Percentiles rank a stretch among this genome's conserved stretches.
These are phyloP conservation scores for Phycomyces blakesleeanus DNA, from an alignment of 192 early-diverging fungal genomes.

Conservation along the genomic window DNA sequence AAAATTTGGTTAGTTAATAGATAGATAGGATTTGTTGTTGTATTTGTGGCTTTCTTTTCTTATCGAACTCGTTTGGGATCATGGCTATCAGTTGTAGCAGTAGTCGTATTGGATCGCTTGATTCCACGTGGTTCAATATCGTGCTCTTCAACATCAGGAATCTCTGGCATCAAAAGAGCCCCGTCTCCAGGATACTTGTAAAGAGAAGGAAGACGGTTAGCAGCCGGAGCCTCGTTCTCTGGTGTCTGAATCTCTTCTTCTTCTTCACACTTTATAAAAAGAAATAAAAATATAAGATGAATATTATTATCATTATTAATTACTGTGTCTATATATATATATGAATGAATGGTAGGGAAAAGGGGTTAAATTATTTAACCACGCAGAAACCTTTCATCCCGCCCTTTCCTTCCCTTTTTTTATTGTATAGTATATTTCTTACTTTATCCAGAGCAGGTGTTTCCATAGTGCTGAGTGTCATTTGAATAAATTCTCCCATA, in stretches of 20 bases:
- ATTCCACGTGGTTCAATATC: not conserved
- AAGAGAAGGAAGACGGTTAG: slow-evolving; percentile 30
- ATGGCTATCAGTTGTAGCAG: not conserved
- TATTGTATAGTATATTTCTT: slow-evolving; percentile 7
- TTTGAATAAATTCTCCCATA: slow-evolving; percentile 48
- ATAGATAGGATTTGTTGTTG: too few species aligned
- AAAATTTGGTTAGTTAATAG: not conserved
- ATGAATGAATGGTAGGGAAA: too few species aligned
- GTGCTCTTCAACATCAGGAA: slow-evolving; percentile 41
- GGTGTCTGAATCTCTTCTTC: slow-evolving; percentile 12
- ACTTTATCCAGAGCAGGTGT: slow-evolving; percentile 45
- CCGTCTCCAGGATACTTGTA: slow-evolving; percentile 48
- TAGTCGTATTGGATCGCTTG: slow-evolving; percentile 3
- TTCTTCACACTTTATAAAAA: slow-evolving; percentile 18
- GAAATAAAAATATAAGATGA: slow-evolving; percentile 1
- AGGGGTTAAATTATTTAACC: not conserved
- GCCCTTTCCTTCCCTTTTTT: not conserved
- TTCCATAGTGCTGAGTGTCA: slow-evolving; percentile 40
- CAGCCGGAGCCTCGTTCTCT: slow-evolving; percentile 7
- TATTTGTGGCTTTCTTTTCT: too few species aligned
- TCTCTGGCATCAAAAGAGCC: slow-evolving; percentile 49
- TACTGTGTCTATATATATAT: too few species aligned
- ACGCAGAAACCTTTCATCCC: not conserved
- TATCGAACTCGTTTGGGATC: slow-evolving; percentile 13
- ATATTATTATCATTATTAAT: too few species aligned